Conservation (phyloP, 306 rosid species). For the Corylus avellana region DNA sequence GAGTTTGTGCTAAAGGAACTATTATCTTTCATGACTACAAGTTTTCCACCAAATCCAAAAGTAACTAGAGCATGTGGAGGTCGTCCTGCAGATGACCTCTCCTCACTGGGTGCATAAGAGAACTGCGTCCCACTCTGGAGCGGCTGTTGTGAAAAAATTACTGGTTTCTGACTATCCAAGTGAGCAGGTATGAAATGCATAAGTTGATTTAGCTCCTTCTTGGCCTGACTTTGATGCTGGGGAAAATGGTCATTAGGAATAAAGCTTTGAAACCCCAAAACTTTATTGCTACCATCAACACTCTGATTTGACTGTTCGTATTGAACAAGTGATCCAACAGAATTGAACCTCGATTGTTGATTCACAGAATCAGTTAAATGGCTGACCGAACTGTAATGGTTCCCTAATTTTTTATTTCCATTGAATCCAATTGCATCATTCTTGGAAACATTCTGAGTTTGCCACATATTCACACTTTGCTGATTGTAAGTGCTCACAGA, state of each 20-base stretch:
- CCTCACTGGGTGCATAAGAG: conserved; percentile 53
- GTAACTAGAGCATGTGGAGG: conserved; percentile 88
- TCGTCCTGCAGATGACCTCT: conserved; percentile 78
- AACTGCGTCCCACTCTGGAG: conserved; percentile 49
- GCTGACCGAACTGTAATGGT: conserved; percentile 43
- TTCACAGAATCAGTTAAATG: conserved; percentile 26
- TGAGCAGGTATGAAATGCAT: conserved; percentile 44
- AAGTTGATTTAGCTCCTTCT: conserved; percentile 40
- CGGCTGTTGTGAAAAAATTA: conserved; percentile 50
- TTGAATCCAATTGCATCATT: conserved; percentile 31
- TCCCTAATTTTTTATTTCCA: conserved; percentile 44
- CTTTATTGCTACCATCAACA: conserved; percentile 47
- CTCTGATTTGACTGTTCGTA: conserved; percentile 47
- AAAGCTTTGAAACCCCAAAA: conserved; percentile 46
- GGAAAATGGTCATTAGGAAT: conserved; percentile 32
- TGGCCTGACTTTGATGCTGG: conserved; percentile 57
- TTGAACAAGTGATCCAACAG: conserved; percentile 49
- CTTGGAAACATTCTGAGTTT: conserved; percentile 31
- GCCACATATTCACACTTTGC: conserved; percentile 46
- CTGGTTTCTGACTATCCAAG: conserved; percentile 49
- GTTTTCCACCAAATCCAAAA: conserved; percentile 95
- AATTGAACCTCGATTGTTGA: conserved; percentile 45
- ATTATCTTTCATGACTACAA: conserved; percentile 71
- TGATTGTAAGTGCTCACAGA: conserved; percentile 40
- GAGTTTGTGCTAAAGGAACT: conserved; percentile 44